Base-by-base conservation (phyloP, 2,329 filamentous ascomycete genomes). In the Fusarium sp. region DNA sequence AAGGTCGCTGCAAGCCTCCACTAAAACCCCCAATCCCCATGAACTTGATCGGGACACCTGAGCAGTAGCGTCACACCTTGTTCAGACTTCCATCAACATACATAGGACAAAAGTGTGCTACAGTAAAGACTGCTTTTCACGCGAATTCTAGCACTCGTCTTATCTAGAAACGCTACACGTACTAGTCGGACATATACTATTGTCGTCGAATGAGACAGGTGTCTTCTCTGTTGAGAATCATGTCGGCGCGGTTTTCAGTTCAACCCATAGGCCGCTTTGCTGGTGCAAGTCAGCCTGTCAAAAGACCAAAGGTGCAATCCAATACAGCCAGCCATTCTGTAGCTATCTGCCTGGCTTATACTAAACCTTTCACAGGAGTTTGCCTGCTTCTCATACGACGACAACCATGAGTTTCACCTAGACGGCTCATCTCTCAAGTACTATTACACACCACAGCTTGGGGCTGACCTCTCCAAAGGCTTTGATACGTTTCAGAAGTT, bases 321-420 rank as follows among this genome's bases (percentile, higher is more conserved):
- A 24, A 36, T 39, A n/a, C 18, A 35, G 17, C 17, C 18, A 54
- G 10, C 22, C 39, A 9, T 31, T 14, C 14, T 17, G 54, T 14
- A 42, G 26, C 13, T 4, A 36, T 31, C 20, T 14, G 6, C 24
- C 24, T 31, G 26, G 15, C 26, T 22, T 10, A 42, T 49, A 18
- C 74, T 77, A 28, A 76, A 33, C 60, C 8, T 13, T 18, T 24
- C 12, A 9, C 42, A 96, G 92, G 96, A 99, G 85, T 93, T 99
- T 74, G 90, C 96, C 8, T 94, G 89, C 83, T 99, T 98, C 84
- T 98, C 96, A 14, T 98, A 96, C 83, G 94, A 98, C 81, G 90
- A 95, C 49, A 86, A 95, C 35, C 96, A 96, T 80, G 83, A 90
- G 61, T 95, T 95, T 78, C 91, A 87, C 55, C 89, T 92, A 7